Evolutionary conservation across 2,329 filamentous ascomycete genomes (phyloP).

Genomic region (Simplicillium aogashimaense): DNA sequence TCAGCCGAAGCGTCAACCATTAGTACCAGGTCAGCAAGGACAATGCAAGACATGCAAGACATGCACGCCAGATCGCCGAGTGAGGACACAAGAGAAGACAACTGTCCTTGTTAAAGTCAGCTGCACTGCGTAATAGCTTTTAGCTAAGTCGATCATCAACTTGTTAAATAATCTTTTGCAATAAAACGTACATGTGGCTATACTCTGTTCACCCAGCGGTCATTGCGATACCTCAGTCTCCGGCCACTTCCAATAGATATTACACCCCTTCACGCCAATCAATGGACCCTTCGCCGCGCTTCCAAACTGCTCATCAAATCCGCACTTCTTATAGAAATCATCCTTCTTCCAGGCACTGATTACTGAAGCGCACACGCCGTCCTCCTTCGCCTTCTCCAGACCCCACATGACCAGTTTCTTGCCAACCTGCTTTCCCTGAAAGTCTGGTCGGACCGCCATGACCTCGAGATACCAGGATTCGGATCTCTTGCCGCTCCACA

Average conservation of each 20-base stretch:
- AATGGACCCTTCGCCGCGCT: slow-evolving; percentile 3
- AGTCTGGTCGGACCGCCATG: slow-evolving; percentile 26
- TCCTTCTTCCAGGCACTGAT: slow-evolving; percentile 26
- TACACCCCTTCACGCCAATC: slow-evolving; percentile 2
- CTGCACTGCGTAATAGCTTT: no score
- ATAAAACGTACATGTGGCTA: no score
- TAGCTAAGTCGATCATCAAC: no score
- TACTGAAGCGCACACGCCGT: slow-evolving; percentile 27
- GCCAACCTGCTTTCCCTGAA: slow-evolving; percentile 25
- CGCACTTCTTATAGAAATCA: slow-evolving; percentile 21
- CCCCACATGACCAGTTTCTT: slow-evolving; percentile 29
- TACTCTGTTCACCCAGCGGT: background rate
- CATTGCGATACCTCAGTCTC: background rate
- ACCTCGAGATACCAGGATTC: slow-evolving; percentile 28
- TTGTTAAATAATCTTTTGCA: no score
- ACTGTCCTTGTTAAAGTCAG: no score
- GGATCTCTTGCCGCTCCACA: slow-evolving; percentile 17
- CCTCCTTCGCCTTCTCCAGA: slow-evolving; percentile 21
- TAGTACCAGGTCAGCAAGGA: no score
- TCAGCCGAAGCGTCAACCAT: no score
- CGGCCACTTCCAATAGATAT: slow-evolving; percentile 5
- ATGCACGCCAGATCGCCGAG: no score
- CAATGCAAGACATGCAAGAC: no score
- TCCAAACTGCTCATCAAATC: slow-evolving; percentile 4
- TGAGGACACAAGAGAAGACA: no score